Evolutionary conservation across 345 rosid species (phyloP).

Genomic region (Rhizophora apiculata): DNA sequence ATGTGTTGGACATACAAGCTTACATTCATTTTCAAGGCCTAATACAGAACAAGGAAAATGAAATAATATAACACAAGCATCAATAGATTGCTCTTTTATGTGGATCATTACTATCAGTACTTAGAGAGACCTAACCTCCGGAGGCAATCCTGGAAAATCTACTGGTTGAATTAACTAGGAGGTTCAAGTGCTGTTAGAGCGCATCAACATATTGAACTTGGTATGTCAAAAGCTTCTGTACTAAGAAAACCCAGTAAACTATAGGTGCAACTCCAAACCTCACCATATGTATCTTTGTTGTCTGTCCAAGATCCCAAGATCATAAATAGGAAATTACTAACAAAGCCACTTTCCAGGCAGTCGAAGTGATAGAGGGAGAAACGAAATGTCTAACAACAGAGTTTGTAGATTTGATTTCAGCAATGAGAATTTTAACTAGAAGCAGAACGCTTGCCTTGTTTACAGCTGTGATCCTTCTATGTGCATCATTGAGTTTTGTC

Average conservation of each 20-base stretch:
- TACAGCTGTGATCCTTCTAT: slow-evolving; percentile 53
- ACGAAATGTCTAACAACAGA: too few species aligned
- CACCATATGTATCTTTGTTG: neutral
- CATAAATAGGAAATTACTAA: neutral
- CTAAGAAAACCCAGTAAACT: neutral
- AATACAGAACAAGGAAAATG: too few species aligned
- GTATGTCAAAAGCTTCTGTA: slow-evolving; percentile 5
- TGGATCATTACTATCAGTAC: too few species aligned
- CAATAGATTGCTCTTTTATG: too few species aligned
- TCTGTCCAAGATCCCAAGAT: neutral
- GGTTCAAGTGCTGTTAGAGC: neutral
- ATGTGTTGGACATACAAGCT: neutral
- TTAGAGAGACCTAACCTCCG: neutral
- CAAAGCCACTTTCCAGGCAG: neutral
- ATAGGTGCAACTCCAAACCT: neutral
- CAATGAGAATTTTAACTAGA: neutral
- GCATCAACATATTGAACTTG: slow-evolving; percentile 1
- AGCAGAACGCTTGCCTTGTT: slow-evolving; percentile 56
- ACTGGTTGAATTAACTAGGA: neutral
- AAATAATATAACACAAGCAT: neutral
- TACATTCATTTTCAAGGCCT: neutral
- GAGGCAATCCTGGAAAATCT: neutral
- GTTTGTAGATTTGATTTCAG: too few species aligned
- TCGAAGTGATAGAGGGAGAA: too few species aligned
- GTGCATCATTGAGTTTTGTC: slow-evolving; percentile 56